A percentile compares a stretch with the other conserved stretches of the same genome.
Conservation (phyloP, 1,284 basidiomycete genomes). For the Cystobasidium slooffiae region DNA sequence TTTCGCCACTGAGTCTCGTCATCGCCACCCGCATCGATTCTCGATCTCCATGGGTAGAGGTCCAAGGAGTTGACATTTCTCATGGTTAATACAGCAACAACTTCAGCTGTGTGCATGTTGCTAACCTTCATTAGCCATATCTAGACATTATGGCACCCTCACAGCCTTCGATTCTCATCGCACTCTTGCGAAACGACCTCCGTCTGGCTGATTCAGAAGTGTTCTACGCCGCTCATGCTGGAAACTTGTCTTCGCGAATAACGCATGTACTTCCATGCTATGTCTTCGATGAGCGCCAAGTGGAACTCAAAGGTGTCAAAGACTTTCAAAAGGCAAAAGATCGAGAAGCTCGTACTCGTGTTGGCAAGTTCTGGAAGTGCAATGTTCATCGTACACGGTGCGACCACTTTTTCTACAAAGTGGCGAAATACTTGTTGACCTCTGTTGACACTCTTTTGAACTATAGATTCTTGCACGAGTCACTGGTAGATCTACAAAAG, state of each 20-base stretch:
- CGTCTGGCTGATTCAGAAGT: conserved; percentile 30
- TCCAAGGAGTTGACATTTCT: neutral
- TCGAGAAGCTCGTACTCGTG: conserved; percentile 56
- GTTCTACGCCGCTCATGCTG: conserved; percentile 17
- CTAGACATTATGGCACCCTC: conserved; percentile 20
- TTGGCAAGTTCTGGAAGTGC: conserved; percentile 51
- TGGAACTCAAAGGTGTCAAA: conserved; percentile 60
- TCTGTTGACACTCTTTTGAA: neutral
- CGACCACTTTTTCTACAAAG: conserved; percentile 3
- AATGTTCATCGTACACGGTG: conserved; percentile 37
- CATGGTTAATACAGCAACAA: neutral
- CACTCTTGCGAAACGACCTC: conserved; percentile 39
- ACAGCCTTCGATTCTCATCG: conserved; percentile 39
- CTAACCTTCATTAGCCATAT: neutral
- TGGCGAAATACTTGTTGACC: neutral
- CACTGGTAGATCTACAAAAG: conserved; percentile 61
- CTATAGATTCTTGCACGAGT: conserved; percentile 60
- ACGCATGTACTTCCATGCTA: conserved; percentile 63
- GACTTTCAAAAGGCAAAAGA: conserved; percentile 57
- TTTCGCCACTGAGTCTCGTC: neutral
- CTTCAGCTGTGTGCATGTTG: neutral
- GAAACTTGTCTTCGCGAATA: conserved; percentile 49
- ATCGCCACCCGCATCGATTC: conserved; percentile 2
- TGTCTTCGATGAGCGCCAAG: conserved; percentile 62
- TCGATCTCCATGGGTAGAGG: neutral